Conservation (phyloP, 495 filamentous ascomycete genomes). For the Talaromyces liani region DNA sequence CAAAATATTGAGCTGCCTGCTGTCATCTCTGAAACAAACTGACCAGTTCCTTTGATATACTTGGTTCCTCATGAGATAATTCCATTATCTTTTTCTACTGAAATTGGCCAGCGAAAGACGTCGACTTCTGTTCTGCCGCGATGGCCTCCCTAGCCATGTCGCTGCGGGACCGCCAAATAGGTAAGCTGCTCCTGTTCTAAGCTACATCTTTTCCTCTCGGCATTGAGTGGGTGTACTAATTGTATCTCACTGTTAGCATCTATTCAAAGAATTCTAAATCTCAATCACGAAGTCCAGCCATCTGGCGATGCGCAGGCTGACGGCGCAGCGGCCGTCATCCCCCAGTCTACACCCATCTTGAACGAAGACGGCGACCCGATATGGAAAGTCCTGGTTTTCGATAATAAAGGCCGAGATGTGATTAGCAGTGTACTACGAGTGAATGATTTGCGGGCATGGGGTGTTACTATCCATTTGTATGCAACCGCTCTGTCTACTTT, state of each 20-base stretch:
- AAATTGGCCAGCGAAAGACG: not conserved
- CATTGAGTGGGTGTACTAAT: not conserved
- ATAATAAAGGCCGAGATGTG: slow-evolving; percentile 61
- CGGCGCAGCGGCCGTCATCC: slow-evolving; percentile 22
- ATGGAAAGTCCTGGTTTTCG: slow-evolving; percentile 67
- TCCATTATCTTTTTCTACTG: not conserved
- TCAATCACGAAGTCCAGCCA: slow-evolving; percentile 65
- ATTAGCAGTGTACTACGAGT: slow-evolving; percentile 94
- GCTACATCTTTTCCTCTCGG: not conserved
- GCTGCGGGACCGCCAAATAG: slow-evolving; percentile 92
- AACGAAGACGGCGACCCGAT: slow-evolving; percentile 81
- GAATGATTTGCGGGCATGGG: slow-evolving; percentile 84
- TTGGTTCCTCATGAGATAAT: not conserved
- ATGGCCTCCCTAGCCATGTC: slow-evolving; percentile 72
- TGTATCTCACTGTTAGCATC: slow-evolving; percentile 52
- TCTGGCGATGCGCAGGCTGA: slow-evolving; percentile 51
- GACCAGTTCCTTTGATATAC: not conserved
- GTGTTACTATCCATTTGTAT: slow-evolving; percentile 94
- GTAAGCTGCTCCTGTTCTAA: slow-evolving; percentile 45
- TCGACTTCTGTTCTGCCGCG: slow-evolving; percentile 14
- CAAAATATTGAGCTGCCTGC: not conserved
- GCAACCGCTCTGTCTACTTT: slow-evolving; percentile 12
- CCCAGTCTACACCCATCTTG: slow-evolving; percentile 69
- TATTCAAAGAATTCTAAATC: slow-evolving; percentile 90
- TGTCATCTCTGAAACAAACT: not conserved